Conservation (phyloP, 1,139 yeast genomes). For the Taphrina sp. region DNA sequence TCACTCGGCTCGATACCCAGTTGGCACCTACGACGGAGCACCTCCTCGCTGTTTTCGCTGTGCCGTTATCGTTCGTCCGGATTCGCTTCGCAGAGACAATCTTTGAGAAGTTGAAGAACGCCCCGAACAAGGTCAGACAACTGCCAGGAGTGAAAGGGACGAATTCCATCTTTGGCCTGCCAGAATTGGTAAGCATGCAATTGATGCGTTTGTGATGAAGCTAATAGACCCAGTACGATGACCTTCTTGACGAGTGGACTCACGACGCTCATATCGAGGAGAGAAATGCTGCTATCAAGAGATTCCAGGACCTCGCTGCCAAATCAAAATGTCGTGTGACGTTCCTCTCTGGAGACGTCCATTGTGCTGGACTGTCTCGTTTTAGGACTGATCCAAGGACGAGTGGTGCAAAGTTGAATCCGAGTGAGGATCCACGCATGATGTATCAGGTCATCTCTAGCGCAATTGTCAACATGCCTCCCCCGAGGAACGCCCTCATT, state of each 20-base stretch:
- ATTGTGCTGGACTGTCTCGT: constrained; percentile 78
- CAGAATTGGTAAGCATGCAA: too few relatives aligned
- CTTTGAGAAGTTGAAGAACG: constrained; percentile 35
- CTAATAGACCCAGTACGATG: too few relatives aligned
- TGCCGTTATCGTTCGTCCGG: constrained; percentile 27
- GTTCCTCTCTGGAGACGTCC: constrained; percentile 89
- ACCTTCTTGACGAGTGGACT: constrained; percentile 95
- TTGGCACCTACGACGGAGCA: constrained; percentile 19
- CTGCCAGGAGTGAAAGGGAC: constrained; percentile 54
- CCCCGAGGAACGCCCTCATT: constrained; percentile 80
- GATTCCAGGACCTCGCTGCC: constrained; percentile 63
- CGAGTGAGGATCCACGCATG: constrained; percentile 50
- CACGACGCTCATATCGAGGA: constrained; percentile 77
- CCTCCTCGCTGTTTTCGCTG: constrained; percentile 29
- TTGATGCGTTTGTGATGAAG: too few relatives aligned
- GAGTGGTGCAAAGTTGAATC: constrained; percentile 2
- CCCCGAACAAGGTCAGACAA: constrained; percentile 41
- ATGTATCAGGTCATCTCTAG: constrained; percentile 82
- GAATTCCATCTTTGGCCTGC: constrained; percentile 76
- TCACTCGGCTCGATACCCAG: constrained; percentile 52
- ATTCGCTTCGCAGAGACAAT: constrained; percentile 23
- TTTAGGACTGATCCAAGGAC: constrained; percentile 51
- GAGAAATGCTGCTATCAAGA: constrained; percentile 60
- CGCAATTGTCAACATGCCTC: constrained; percentile 90
- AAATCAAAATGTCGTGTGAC: constrained; percentile 68